Percentiles rank a stretch among this genome's conserved stretches.
Evolutionary conservation across 2,329 filamentous ascomycete genomes (phyloP).

Genomic region (Coniochaeta sp.): DNA sequence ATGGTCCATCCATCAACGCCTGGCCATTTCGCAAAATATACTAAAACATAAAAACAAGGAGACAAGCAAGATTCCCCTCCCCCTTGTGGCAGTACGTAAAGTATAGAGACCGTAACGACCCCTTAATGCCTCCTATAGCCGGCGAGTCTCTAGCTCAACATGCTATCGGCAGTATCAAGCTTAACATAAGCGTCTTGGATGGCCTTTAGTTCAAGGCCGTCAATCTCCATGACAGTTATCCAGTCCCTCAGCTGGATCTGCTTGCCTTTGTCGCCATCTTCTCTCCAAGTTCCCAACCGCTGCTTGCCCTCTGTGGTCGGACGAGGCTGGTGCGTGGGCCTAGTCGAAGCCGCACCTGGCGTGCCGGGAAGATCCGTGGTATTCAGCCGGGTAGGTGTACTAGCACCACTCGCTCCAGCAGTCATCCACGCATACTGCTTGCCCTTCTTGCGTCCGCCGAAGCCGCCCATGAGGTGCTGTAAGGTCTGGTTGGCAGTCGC

Average conservation of each 20-base stretch:
- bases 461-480: constrained; percentile 65
- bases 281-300: constrained; percentile 67
- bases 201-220: constrained; percentile 60
- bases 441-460: constrained; percentile 51
- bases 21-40: neutral
- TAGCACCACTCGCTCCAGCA: constrained; percentile 44
- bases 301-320: constrained; percentile 53
- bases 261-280: constrained; percentile 68
- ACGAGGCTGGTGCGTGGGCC: constrained; percentile 26
- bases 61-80: neutral
- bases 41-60: neutral
- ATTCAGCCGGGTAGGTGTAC: constrained; percentile 33
- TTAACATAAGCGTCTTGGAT: constrained; percentile 51
- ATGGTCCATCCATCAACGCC: neutral
- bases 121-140: neutral
- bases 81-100: neutral
- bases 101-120: neutral
- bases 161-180: constrained; percentile 30
- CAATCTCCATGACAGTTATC: constrained; percentile 69
- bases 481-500: constrained; percentile 77
- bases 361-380: constrained; percentile 14
- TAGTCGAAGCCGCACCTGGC: constrained; percentile 16
- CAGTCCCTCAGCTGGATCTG: constrained; percentile 82
- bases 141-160: neutral
- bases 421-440: constrained; percentile 76